A percentile compares a stretch with the other conserved stretches of the same genome.
phyloP scores from a whole-genome alignment of 345 rosid species.

The Eucalyptus dawsonii region DNA sequence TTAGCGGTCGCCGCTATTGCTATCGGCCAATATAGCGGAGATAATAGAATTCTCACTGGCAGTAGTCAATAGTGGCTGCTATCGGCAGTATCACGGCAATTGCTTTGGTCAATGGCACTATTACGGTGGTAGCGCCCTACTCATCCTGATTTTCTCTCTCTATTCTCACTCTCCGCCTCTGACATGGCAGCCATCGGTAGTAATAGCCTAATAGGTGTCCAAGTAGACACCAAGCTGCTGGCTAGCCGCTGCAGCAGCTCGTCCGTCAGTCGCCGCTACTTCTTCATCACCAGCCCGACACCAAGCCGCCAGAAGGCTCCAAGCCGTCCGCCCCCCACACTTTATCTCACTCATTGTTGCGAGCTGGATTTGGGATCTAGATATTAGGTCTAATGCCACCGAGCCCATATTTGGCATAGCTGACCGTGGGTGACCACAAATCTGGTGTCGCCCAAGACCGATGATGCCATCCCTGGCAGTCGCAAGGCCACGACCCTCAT shows the following conservation, averaged over 20 bases:
- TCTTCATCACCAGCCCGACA: background rate
- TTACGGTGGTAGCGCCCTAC: background rate
- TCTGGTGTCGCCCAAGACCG: background rate
- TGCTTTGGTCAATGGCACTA: background rate
- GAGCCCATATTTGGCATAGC: background rate
- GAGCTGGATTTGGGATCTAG: background rate
- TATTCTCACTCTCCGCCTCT: background rate
- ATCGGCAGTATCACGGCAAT: background rate
- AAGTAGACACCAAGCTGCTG: background rate
- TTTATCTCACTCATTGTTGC: background rate
- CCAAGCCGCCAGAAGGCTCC: background rate
- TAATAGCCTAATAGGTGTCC: background rate
- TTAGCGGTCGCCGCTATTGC: background rate
- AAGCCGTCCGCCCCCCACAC: background rate
- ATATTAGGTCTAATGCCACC: background rate
- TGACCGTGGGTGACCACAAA: background rate
- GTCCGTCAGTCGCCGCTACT: background rate
- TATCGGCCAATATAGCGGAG: background rate
- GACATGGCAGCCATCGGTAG: background rate
- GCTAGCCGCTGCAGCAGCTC: background rate
- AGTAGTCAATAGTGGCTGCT: background rate
- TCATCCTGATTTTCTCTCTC: background rate
- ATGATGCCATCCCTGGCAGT: background rate
- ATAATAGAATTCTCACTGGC: background rate
- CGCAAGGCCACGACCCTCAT: background rate